Percentiles rank a stretch among this genome's conserved stretches.
Conservation (phyloP, 2,329 filamentous ascomycete species). For the Aspergillus tubingensis region DNA sequence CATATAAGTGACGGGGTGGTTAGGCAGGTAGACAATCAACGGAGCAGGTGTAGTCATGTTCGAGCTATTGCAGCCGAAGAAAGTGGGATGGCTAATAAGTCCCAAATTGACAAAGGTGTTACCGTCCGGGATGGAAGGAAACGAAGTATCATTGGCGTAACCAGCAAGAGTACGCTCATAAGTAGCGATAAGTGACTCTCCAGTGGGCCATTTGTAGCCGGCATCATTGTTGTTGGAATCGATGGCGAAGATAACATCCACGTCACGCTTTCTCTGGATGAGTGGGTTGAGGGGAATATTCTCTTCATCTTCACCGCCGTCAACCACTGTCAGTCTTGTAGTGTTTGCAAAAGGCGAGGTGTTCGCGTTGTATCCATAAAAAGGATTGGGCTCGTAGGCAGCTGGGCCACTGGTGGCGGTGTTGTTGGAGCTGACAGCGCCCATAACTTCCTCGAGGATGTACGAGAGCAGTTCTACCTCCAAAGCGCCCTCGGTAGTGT, state of each 20-base stretch:
- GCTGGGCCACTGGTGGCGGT: constrained; percentile 42
- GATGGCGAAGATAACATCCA: constrained; percentile 77
- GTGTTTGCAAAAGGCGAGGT: constrained; percentile 59
- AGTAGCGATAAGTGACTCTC: constrained; percentile 70
- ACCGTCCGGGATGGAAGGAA: constrained; percentile 68
- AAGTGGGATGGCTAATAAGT: constrained; percentile 69
- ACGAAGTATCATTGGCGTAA: constrained; percentile 65
- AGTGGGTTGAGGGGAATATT: constrained; percentile 76
- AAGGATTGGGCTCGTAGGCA: constrained; percentile 71
- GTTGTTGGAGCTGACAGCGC: constrained; percentile 51
- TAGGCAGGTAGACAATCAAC: constrained; percentile 80
- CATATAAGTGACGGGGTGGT: constrained; percentile 70
- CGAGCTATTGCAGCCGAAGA: constrained; percentile 71
- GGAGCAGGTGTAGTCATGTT: constrained; percentile 62
- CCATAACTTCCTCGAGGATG: constrained; percentile 61
- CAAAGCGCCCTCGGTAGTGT: not conserved
- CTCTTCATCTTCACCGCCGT: constrained; percentile 72
- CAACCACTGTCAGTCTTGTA: constrained; percentile 65
- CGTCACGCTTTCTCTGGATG: constrained; percentile 65
- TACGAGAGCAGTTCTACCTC: not conserved
- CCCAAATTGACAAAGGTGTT: constrained; percentile 75
- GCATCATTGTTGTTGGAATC: constrained; percentile 67
- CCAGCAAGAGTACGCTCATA: constrained; percentile 63
- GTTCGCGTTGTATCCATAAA: constrained; percentile 62
- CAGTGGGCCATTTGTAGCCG: constrained; percentile 70